Evolutionary conservation across 1,284 basidiomycete genomes (phyloP), one percentile per base, ranked within the genome.

Genomic region (Xanthoconium separans): DNA sequence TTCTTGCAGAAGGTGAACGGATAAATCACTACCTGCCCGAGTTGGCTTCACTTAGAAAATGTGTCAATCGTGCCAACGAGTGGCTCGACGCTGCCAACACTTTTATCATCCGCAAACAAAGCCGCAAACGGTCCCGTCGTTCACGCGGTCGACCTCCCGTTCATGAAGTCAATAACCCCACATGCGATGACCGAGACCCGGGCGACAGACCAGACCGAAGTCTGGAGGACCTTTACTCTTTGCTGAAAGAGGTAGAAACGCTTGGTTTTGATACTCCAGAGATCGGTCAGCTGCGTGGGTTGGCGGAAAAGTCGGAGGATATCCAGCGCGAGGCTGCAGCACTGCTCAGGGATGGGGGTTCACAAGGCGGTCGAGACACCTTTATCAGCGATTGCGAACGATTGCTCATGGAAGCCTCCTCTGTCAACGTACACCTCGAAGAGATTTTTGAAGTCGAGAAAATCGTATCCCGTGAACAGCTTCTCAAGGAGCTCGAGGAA

Each of bases 1-100:
- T 96, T 16, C 77, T 93, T 24, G 82, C 87, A 1, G 95, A 98
- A 68, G 95, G 91, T 20, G 93, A 97, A 61, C 85, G 86, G 53
- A 92, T 96, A 65, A 85, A 83, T 46, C 83, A 85, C 65, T 77
- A 80, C 24, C 78, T 97, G 18, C 78, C 83, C 2, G 92, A 95
- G 68, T 77, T 95, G 45, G 72, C 75, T 20, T 75, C 83, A 44
- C 80, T 98, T 44, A 82, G 86, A 45, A 87, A 84, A 65, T 93
- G 93, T 66, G 89, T 97, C 48, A 79, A 73, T 40, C 81, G 84
- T 55, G 94, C 91, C 24, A 90, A 87, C 61, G 85, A 89, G 58
- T 96, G 94, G 93, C 77, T 95, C 6, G 87, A 91, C 49, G 80
- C 84, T 10, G 88, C 85, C 50, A 91, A 87, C 59, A 76, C 77